A percentile compares a stretch with the other conserved stretches of the same genome.
These are phyloP conservation scores for Globisporangium sylvaticum DNA, from an alignment of 352 stramenopile genomes.

Conservation along the genomic window DNA sequence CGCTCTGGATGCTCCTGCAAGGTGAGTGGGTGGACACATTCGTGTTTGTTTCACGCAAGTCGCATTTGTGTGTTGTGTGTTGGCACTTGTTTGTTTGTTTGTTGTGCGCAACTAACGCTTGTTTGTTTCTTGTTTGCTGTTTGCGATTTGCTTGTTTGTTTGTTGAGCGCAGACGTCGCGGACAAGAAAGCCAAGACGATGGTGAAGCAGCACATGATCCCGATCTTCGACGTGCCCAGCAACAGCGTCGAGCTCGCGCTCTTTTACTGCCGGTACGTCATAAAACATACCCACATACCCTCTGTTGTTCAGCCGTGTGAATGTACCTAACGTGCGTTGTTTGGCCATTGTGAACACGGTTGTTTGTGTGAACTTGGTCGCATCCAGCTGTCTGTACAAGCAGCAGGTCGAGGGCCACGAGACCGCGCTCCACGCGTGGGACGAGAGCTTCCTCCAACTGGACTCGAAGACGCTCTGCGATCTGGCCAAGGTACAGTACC, in stretches of 20 bases:
- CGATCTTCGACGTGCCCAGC: constrained; percentile 71
- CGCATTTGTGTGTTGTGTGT: background rate
- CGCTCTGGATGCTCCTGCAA: constrained; percentile 77
- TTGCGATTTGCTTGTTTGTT: background rate
- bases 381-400: constrained; percentile 64
- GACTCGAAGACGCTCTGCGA: constrained; percentile 79
- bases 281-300: too few relatives aligned
- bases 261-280: constrained; percentile 74
- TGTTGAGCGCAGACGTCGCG: constrained; percentile 32
- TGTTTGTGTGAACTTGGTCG: constrained; percentile 1
- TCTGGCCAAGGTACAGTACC: constrained; percentile 48
- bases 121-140: background rate
- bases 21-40: constrained; percentile 24
- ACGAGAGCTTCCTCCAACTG: constrained; percentile 62
- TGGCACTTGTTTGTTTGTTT: background rate
- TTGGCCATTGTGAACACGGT: too few relatives aligned
- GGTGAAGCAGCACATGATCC: constrained; percentile 65
- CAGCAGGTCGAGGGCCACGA: constrained; percentile 68
- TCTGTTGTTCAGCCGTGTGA: too few relatives aligned
- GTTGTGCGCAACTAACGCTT: background rate
- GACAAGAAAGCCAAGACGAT: constrained; percentile 47
- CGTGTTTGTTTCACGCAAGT: background rate
- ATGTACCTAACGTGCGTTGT: too few relatives aligned
- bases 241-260: constrained; percentile 66
- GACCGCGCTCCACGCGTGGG: constrained; percentile 52